Evolutionary conservation across 352 stramenopile genomes (phyloP).

Genomic region (Phytopythium sindhum): DNA sequence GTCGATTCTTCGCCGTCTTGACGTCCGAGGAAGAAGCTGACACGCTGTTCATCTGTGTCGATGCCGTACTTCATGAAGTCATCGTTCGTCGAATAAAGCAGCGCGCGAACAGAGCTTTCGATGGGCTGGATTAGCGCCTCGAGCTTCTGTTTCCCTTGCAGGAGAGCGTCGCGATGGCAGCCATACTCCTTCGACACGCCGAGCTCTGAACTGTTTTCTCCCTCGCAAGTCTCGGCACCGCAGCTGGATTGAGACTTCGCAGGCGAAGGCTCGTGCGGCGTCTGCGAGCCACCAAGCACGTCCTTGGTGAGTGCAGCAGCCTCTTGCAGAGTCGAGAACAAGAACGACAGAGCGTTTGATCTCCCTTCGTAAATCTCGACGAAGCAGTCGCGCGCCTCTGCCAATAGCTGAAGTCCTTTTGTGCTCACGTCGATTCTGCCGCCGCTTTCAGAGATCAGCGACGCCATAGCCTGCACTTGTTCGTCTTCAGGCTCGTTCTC

Average conservation of each 20-base stretch:
- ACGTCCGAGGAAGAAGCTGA: slow-evolving; percentile 70
- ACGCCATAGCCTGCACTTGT: slow-evolving; percentile 20
- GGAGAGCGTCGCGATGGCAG: slow-evolving; percentile 32
- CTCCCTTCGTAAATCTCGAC: slow-evolving; percentile 40
- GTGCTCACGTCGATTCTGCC: slow-evolving; percentile 45
- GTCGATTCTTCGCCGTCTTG: slow-evolving; percentile 36
- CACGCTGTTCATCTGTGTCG: slow-evolving; percentile 49
- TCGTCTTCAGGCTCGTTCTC: slow-evolving; percentile 7
- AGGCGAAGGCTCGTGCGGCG: not conserved
- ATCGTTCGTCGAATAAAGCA: slow-evolving; percentile 63
- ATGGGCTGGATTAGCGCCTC: slow-evolving; percentile 36
- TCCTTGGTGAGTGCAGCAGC: slow-evolving; percentile 34
- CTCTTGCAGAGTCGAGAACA: slow-evolving; percentile 51
- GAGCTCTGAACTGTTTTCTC: not conserved
- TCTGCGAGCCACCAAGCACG: not conserved
- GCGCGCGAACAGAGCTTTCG: slow-evolving; percentile 32
- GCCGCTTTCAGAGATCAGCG: slow-evolving; percentile 40
- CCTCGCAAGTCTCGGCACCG: slow-evolving; percentile 13
- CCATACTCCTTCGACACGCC: slow-evolving; percentile 12
- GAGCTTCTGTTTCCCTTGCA: slow-evolving; percentile 27
- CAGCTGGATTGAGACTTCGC: not conserved
- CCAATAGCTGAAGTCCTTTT: slow-evolving; percentile 27
- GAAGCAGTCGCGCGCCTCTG: slow-evolving; percentile 22
- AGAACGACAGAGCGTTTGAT: slow-evolving; percentile 33
- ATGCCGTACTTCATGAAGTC: slow-evolving; percentile 75